A percentile compares a stretch with the other conserved stretches of the same genome.
These are phyloP conservation scores for Aspergillus nanangensis DNA, from an alignment of 495 filamentous ascomycete genomes.

Conservation along the genomic window DNA sequence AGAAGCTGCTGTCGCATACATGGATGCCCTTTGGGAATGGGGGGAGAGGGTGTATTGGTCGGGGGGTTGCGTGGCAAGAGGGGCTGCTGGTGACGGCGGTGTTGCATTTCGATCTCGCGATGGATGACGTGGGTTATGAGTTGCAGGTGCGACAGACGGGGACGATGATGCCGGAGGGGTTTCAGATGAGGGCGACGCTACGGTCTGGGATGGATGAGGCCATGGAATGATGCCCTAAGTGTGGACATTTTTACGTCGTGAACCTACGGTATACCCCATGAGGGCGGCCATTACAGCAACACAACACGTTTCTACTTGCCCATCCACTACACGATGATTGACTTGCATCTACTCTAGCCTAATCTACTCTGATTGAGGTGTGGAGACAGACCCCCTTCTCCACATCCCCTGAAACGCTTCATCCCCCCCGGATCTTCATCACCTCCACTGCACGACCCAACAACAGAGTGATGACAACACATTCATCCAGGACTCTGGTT, in stretches of 20 bases:
- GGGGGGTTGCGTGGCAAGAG: slow-evolving; percentile 66
- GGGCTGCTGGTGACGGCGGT: slow-evolving; percentile 48
- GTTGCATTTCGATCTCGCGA: slow-evolving; percentile 56
- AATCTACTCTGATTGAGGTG: too few relatives aligned
- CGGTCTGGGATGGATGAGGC: slow-evolving; percentile 46
- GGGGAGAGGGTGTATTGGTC: slow-evolving; percentile 61
- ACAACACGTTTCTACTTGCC: too few relatives aligned
- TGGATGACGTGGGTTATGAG: slow-evolving; percentile 51
- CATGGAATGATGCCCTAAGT: not conserved
- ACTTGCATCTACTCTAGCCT: too few relatives aligned
- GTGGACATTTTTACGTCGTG: not conserved
- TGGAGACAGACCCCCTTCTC: not conserved
- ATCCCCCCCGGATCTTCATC: not conserved
- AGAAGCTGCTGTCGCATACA: slow-evolving; percentile 50
- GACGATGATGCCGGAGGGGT: slow-evolving; percentile 72
- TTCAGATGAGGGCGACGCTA: slow-evolving; percentile 62
- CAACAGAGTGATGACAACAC: too few relatives aligned
- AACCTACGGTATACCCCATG: not conserved
- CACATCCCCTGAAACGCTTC: not conserved
- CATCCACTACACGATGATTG: too few relatives aligned
- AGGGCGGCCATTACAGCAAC: too few relatives aligned
- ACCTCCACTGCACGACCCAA: not conserved
- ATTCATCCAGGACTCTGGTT: not conserved
- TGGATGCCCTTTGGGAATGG: slow-evolving; percentile 65
- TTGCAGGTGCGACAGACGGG: slow-evolving; percentile 64